Conservation (phyloP, 2,329 filamentous ascomycete genomes). For the Thelonectria blattea region DNA sequence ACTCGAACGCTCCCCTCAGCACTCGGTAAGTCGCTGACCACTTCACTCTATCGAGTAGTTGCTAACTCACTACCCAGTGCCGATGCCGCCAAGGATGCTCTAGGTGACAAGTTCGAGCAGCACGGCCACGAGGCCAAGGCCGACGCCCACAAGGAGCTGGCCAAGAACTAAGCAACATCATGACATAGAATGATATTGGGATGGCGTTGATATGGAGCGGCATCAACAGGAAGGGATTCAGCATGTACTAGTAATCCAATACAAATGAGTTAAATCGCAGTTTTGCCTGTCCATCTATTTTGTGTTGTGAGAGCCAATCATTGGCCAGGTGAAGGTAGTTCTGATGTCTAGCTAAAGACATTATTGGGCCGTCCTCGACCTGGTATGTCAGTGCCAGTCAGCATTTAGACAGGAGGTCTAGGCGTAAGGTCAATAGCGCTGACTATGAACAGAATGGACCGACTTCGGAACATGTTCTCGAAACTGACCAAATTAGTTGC, state of each 20-base stretch:
- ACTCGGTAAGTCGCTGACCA: conserved; percentile 56
- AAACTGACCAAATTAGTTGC: too few relatives aligned
- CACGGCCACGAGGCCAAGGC: conserved; percentile 49
- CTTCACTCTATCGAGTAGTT: background rate
- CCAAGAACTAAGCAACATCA: conserved; percentile 38
- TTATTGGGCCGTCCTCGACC: too few relatives aligned
- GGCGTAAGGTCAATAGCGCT: too few relatives aligned
- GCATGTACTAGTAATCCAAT: background rate
- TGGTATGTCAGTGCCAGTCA: too few relatives aligned
- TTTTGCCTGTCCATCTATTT: background rate
- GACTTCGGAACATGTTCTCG: too few relatives aligned
- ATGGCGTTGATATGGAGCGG: conserved; percentile 18
- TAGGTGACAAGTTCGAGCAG: conserved; percentile 56
- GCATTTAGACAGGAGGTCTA: too few relatives aligned
- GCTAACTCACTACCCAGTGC: conserved; percentile 45
- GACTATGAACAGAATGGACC: too few relatives aligned
- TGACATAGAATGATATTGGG: conserved; percentile 10
- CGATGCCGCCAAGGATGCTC: conserved; percentile 55
- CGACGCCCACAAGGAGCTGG: conserved; percentile 49
- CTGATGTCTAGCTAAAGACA: too few relatives aligned
- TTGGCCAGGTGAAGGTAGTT: too few relatives aligned
- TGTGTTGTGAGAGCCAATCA: too few relatives aligned
- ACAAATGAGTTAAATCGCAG: background rate
- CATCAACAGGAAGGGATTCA: background rate
- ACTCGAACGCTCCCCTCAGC: conserved; percentile 56